Evolutionary conservation across 768 basidiomycete genomes (phyloP).

Genomic region (Kwoniella botswanensis): DNA sequence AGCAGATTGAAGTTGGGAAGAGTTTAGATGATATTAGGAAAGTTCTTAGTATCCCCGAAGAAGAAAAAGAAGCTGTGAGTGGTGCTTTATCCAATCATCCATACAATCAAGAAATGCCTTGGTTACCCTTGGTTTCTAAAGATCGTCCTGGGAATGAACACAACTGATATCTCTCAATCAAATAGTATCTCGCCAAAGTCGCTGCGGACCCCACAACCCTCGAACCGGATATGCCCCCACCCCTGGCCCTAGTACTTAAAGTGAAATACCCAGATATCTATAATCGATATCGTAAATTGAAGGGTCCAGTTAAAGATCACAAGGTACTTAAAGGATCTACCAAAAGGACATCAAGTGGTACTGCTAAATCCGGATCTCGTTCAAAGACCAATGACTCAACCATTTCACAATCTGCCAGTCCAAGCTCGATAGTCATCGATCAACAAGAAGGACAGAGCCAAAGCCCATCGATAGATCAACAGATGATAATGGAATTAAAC

Average conservation of each 20-base stretch:
- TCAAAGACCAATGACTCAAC: no score
- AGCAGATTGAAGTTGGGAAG: constrained; percentile 43
- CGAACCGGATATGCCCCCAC: constrained; percentile 40
- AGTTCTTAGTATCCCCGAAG: constrained; percentile 37
- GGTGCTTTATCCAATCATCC: not conserved
- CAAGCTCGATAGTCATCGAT: not conserved
- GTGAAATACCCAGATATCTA: constrained; percentile 55
- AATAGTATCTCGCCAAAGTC: constrained; percentile 27
- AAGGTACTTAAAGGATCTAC: constrained; percentile 14
- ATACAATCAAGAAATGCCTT: not conserved
- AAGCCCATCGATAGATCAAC: not conserved
- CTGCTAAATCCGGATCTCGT: constrained; percentile 14
- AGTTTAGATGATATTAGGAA: constrained; percentile 42
- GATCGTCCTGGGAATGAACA: not conserved
- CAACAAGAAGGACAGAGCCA: not conserved
- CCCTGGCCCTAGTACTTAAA: constrained; percentile 35
- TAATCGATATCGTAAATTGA: constrained; percentile 50
- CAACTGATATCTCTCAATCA: not conserved
- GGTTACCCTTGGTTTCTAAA: not conserved
- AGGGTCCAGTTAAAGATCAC: constrained; percentile 43
- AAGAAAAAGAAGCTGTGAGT: constrained; percentile 42
- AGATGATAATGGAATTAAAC: not conserved
- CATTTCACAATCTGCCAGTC: not conserved
- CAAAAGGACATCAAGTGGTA: constrained; percentile 21
- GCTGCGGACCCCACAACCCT: constrained; percentile 28